Evolutionary conservation across 345 rosid species (phyloP), one percentile per base, ranked within the genome.

Genomic region (Corymbia maculata): DNA sequence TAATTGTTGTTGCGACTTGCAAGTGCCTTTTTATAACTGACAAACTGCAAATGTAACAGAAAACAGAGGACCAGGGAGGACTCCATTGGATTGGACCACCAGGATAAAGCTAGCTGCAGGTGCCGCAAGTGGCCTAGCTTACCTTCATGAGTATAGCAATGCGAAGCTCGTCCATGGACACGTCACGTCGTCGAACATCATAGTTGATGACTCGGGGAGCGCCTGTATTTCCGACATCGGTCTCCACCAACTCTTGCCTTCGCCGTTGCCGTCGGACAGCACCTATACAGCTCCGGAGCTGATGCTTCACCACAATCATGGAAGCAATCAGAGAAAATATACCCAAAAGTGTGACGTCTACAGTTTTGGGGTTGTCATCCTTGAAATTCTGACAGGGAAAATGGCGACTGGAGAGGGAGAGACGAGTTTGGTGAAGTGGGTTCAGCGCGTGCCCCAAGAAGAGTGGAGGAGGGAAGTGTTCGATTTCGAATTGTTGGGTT

Each of bases 11-110:
- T 42, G 70, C 51, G 24, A 32, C 44, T 75, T 19, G 84, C 84
- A 3, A 42, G 49, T 75, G 49, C 49, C 84, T 75, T 59, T 6
- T 10, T 3, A 59, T 85, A 59, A 52, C 79, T 75, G 84, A 75
- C 42, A 49, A 75, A 75, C 45, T 42, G 49, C 28, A 22, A 75
- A 19, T 85, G 51, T 55, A 13, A 44, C 66, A 93, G 93, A 90
- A 9, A 87, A 92, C 51, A 91, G 94, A 89, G 94, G 93, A 85
- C 93, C 92, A 6, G 93, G 93, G 42, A 92, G 94, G 88, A 87
- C 89, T 8, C 92, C 92, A 57, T 57, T 92, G 28, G 91, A 85
- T 11, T 93, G 94, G 94, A 84, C 57, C 6, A 85, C 89, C 49
- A 91, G 95, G 90, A 86, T 93, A 44, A 90, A 89, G 57, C 36